These are phyloP conservation scores for Leccinum truebloodii DNA, from an alignment of 768 basidiomycete genomes.

Conservation along the genomic window DNA sequence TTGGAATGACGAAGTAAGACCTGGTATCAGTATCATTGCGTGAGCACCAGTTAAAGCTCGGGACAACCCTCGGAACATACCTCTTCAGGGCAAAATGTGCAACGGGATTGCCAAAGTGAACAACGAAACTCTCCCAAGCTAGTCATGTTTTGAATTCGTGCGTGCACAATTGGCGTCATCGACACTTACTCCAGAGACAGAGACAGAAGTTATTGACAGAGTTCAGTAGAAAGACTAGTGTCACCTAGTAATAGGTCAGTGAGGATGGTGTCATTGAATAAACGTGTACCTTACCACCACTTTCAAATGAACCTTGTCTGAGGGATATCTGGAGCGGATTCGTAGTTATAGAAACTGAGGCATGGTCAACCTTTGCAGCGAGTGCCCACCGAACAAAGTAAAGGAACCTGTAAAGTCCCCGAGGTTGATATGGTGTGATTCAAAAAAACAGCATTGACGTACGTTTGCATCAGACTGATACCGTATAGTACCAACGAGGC, in stretches of 20 bases:
- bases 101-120: not conserved
- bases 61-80: not conserved
- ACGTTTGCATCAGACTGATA: not conserved
- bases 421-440: not conserved
- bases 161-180: not conserved
- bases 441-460: not conserved
- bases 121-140: not conserved
- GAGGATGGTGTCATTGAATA: not conserved
- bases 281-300: not conserved
- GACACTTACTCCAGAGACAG: not conserved
- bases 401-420: not conserved
- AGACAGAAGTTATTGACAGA: not conserved
- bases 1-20: not conserved
- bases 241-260: not conserved
- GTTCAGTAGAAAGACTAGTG: not conserved
- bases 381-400: not conserved
- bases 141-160: not conserved
- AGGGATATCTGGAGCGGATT: not conserved
- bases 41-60: not conserved
- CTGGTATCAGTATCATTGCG: not conserved
- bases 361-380: not conserved
- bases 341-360: not conserved
- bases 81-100: not conserved
- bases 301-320: not conserved
- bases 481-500: not conserved